These are phyloP conservation scores for Candida dubliniensis DNA, from an alignment of 1,139 yeast species.

Conservation along the genomic window DNA sequence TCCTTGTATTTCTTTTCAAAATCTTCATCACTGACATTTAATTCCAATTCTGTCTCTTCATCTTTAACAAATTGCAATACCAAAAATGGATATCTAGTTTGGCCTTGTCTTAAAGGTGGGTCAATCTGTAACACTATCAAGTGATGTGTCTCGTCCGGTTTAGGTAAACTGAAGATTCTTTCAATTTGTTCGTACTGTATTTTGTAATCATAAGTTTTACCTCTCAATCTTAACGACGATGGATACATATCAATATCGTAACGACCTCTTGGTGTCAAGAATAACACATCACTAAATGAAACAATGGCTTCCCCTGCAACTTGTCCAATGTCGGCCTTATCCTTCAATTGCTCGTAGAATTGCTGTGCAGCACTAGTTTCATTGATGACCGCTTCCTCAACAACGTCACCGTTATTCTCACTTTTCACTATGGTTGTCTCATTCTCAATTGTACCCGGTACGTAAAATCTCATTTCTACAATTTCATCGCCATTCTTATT, in stretches of 20 bases:
- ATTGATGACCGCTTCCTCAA: constrained; percentile 46
- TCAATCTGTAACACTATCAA: constrained; percentile 86
- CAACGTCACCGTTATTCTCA: constrained; percentile 39
- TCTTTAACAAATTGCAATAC: constrained; percentile 86
- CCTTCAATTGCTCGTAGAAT: constrained; percentile 88
- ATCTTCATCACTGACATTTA: constrained; percentile 82
- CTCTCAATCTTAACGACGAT: constrained; percentile 84
- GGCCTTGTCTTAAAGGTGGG: constrained; percentile 90
- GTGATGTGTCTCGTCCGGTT: constrained; percentile 91
- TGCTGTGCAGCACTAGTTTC: constrained; percentile 77
- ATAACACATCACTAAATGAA: constrained; percentile 84
- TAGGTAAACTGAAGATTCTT: constrained; percentile 86
- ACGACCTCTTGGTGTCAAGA: constrained; percentile 97
- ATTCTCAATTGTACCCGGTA: constrained; percentile 74
- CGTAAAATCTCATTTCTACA: constrained; percentile 89
- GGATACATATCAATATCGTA: constrained; percentile 95
- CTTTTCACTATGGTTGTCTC: constrained; percentile 41
- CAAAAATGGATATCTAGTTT: constrained; percentile 91
- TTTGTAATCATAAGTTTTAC: constrained; percentile 97
- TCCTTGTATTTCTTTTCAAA: constrained; percentile 75
- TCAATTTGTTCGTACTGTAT: constrained; percentile 89
- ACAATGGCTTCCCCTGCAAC: constrained; percentile 97
- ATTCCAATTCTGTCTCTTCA: constrained; percentile 88
- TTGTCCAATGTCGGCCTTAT: constrained; percentile 94
- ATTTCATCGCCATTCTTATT: constrained; percentile 86